Percentiles rank a stretch among this genome's conserved stretches.
Evolutionary conservation across 108 stramenopile species (phyloP).

Genomic region (Nitzschia putrida): DNA sequence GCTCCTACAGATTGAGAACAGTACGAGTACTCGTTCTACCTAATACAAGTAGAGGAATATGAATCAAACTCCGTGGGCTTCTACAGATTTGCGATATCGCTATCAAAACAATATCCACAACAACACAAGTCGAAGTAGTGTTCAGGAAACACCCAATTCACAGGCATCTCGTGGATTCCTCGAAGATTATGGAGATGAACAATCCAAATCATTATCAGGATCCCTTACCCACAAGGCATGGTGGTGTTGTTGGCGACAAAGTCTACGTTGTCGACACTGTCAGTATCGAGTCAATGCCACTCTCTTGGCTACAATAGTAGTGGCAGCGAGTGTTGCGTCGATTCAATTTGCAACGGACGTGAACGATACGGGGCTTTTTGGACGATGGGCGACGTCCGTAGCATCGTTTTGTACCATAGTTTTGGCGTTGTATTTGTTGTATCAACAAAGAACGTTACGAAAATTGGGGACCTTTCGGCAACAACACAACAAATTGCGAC

Average conservation of each 20-base stretch:
- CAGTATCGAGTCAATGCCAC: not conserved
- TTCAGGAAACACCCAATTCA: not conserved
- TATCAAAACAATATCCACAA: not conserved
- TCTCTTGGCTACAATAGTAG: constrained; percentile 2
- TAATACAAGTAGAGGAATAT: not conserved
- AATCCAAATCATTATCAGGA: not conserved
- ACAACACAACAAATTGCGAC: constrained; percentile 19
- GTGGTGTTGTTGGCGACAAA: constrained; percentile 3
- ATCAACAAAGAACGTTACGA: constrained; percentile 11
- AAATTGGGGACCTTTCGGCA: constrained; percentile 16
- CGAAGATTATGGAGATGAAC: constrained; percentile 24
- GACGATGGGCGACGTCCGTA: not conserved
- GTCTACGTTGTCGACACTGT: not conserved
- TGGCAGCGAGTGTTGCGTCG: constrained; percentile 2
- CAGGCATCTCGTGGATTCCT: constrained; percentile 7
- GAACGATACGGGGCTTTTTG: not conserved
- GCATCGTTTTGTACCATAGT: constrained; percentile 20
- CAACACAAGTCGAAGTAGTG: not conserved
- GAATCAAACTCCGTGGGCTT: constrained; percentile 8
- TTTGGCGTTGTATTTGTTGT: constrained; percentile 5
- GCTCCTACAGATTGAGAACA: too few species aligned
- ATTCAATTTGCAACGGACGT: constrained; percentile 14
- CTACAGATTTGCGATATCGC: constrained; percentile 1
- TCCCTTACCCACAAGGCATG: not conserved
- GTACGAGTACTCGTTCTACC: constrained; percentile 1